A percentile compares a stretch with the other conserved stretches of the same genome.
Conservation (phyloP, 352 stramenopile species). For the Globisporangium canariense region DNA sequence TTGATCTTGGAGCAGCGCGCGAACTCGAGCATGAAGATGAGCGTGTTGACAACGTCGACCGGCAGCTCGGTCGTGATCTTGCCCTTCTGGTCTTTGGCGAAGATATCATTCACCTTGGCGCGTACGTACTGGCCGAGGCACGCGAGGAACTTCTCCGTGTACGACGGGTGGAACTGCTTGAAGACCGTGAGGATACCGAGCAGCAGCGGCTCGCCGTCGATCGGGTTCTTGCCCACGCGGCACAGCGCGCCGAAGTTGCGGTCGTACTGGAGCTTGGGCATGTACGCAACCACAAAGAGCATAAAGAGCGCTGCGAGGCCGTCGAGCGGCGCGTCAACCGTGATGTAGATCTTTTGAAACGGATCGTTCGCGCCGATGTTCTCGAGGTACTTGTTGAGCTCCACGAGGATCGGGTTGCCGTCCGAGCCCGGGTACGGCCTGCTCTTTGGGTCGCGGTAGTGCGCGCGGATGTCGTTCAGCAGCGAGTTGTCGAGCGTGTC, state of each 20-base stretch:
- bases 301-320: slow-evolving; percentile 89
- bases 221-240: slow-evolving; percentile 87
- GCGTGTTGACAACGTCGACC: slow-evolving; percentile 80
- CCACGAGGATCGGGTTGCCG: slow-evolving; percentile 81
- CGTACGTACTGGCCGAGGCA: slow-evolving; percentile 93
- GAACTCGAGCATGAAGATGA: slow-evolving; percentile 90
- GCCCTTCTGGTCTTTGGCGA: slow-evolving; percentile 56
- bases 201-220: slow-evolving; percentile 91
- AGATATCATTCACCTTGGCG: slow-evolving; percentile 84
- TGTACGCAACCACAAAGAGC: slow-evolving; percentile 92
- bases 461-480: slow-evolving; percentile 85
- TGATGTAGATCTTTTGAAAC: slow-evolving; percentile 94
- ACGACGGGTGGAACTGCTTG: slow-evolving; percentile 94
- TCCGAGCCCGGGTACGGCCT: slow-evolving; percentile 78
- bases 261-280: slow-evolving; percentile 93
- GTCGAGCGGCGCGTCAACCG: slow-evolving; percentile 87
- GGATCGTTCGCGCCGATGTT: slow-evolving; percentile 91
- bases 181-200: slow-evolving; percentile 91
- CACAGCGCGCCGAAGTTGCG: slow-evolving; percentile 88
- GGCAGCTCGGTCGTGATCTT: slow-evolving; percentile 52
- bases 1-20: slow-evolving; percentile 82
- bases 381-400: slow-evolving; percentile 91
- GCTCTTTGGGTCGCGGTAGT: slow-evolving; percentile 81
- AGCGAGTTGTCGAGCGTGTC: slow-evolving; percentile 90
- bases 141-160: slow-evolving; percentile 90